These are phyloP conservation scores for Vitis amurensis DNA, from an alignment of 164 flowering plant genomes.

Conservation along the genomic window DNA sequence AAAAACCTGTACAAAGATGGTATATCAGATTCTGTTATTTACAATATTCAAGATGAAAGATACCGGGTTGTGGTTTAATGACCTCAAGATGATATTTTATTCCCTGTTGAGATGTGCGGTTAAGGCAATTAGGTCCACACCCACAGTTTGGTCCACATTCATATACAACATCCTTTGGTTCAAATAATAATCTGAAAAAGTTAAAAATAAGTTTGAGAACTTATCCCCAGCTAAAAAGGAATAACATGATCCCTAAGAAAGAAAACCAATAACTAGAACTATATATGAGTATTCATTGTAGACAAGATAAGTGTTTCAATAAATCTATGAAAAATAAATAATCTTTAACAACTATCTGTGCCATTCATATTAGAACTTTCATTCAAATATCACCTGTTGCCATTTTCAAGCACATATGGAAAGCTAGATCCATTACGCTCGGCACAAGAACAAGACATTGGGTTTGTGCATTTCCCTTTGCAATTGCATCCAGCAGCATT, in stretches of 20 bases:
- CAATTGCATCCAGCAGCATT: constrained; percentile 20
- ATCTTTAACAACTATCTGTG: neutral
- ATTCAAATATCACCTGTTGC: constrained; percentile 18
- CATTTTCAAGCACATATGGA: constrained; percentile 14
- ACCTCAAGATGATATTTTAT: constrained; percentile 22
- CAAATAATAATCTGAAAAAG: constrained; percentile 10
- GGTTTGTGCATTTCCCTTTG: constrained; percentile 16
- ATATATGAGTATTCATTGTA: too few relatives aligned
- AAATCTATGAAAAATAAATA: neutral
- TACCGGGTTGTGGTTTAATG: too few relatives aligned
- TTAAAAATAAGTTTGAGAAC: neutral
- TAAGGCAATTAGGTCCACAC: constrained; percentile 26
- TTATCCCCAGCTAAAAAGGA: too few relatives aligned
- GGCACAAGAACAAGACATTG: constrained; percentile 17
- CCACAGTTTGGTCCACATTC: constrained; percentile 30
- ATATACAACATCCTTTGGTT: constrained; percentile 21
- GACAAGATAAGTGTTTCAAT: neutral
- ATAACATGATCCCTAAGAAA: neutral
- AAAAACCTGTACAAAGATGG: constrained; percentile 10
- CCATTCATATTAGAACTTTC: neutral
- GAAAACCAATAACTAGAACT: neutral
- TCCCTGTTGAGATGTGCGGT: constrained; percentile 22
- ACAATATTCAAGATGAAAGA: too few relatives aligned
- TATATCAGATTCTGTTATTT: too few relatives aligned
- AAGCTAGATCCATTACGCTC: constrained; percentile 19